Evolutionary conservation across 2,329 filamentous ascomycete genomes (phyloP), one percentile per base, ranked within the genome.

Genomic region (Diplodia scrobiculata): DNA sequence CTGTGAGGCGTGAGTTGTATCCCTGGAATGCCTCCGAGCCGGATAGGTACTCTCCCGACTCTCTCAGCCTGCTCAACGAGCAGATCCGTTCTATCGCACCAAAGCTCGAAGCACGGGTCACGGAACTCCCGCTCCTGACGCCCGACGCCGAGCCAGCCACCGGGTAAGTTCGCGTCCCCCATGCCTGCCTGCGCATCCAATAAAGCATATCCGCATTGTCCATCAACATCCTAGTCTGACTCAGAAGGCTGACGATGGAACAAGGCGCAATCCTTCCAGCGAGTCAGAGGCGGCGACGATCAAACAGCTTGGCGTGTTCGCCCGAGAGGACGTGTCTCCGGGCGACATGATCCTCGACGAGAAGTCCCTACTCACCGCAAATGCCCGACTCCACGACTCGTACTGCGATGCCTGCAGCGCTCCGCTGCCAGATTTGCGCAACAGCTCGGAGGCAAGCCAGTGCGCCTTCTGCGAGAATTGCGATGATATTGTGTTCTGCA

Each of bases 381-480:
- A 94, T 71, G 95, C 95, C 74, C 88, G 92, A 34, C 84, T 95
- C 13, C 92, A 96, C 74, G 92, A 96, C 68, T 84, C 90, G 4
- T 84, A 94, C 34, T 98, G 94, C 77, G 94, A 98, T 77, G 92
- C 92, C 14, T 98, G 94, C 76, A 92, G 92, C 72, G 83, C 85
- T 7, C 86, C 87, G 27, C 83, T 96, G 5, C 91, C 90, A 0
- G 68, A 69, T 29, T 66, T 68, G 2, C 66, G 68, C 1, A 21
- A 62, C 17, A 29, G 54, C 17, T 68, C 72, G 13, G 48, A 62
- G 11, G 54, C 67, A 1, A 55, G 45, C 13, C 66, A 68, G n/a
- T 75, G 80, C 5, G 77, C 83, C 6, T 74, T 79, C 2, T 88
- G 86, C 70, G 77, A 81, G 45, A 80, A 83, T 36, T 88, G 86